Evolutionary conservation across 1,284 basidiomycete species (phyloP), one percentile per base, ranked within the genome.

Genomic region (Rugosomyces carneus): DNA sequence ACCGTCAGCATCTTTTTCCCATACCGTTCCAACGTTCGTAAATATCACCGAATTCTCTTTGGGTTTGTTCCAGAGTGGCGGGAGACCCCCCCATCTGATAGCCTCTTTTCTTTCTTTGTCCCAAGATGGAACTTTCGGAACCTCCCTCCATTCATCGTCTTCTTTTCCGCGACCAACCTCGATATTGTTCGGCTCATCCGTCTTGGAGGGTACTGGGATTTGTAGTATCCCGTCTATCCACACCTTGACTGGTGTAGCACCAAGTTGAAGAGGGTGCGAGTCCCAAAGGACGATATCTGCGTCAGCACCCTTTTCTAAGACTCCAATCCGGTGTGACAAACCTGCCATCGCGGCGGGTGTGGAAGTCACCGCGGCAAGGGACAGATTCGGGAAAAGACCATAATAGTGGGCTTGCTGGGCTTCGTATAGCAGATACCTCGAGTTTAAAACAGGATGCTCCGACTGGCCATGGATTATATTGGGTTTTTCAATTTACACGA

Each of bases 391-490:
- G 2, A 75, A 66, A n/a, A 84, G 69, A 35, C 78, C 74, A 51
- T 77, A 92, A 57, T 86, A 80, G 60, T 90, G 81, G 2, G 84
- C 88, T 63, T 88, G 82, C 44, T 86, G 84, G 0, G 90, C 91
- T 66, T 93, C 89, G 59, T 84, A 81, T 11, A 89, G 65, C 6
- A 93, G 71, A 60, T 81, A 82, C 11, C 89, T 75, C 16, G 82
- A 82, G 57, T 89, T 81, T 9, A 87, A 61, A 1, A 73, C 70
- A 15, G 80, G 78, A 51, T 83, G 80, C 52, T 79, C 77, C 36
- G 76, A 76, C 80, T 81, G 46, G 16, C 41, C 29, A 6, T 40
- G 19, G 15, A 19, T 36, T 37, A 15, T 32, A 40, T 20, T 41
- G 24, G 16, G 36, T 34, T 31, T 26, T 19, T 23, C 7, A 16